Evolutionary conservation across 805 yeast genomes (phyloP).

Genomic region (Candida ascalaphidarum): DNA sequence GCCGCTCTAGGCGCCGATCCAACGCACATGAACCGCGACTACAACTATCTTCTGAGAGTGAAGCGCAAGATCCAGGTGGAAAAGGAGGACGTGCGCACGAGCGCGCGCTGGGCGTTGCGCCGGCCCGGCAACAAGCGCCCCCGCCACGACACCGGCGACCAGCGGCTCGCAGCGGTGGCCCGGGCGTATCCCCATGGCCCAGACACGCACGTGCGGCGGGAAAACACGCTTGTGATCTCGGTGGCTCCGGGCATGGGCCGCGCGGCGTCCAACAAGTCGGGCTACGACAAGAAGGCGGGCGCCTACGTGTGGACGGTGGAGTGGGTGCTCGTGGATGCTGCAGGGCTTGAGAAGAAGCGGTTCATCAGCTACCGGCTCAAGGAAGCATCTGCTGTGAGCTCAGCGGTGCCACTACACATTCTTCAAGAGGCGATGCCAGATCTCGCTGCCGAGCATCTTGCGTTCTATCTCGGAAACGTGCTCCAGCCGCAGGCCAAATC

Average conservation of each 20-base stretch:
- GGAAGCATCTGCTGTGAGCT: constrained; percentile 26
- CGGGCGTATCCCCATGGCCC: constrained; percentile 18
- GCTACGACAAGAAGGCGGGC: constrained; percentile 56
- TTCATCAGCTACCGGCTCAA: constrained; percentile 36
- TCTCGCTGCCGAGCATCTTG: constrained; percentile 16
- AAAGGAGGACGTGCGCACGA: constrained; percentile 38
- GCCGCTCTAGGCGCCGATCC: constrained; percentile 30
- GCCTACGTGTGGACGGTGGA: constrained; percentile 75
- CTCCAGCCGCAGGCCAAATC: constrained; percentile 13
- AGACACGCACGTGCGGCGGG: constrained; percentile 27
- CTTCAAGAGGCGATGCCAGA: constrained; percentile 10
- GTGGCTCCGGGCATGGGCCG: constrained; percentile 74
- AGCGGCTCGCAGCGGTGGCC: constrained; percentile 12
- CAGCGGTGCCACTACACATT: constrained; percentile 33
- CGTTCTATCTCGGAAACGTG: constrained; percentile 26
- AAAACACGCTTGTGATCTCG: constrained; percentile 58
- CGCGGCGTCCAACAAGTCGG: constrained; percentile 52
- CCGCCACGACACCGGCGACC: constrained; percentile 10
- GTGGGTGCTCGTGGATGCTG: constrained; percentile 42
- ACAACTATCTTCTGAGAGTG: constrained; percentile 57
- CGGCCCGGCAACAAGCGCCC: constrained; percentile 9
- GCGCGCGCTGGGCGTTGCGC: constrained; percentile 36
- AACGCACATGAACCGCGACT: constrained; percentile 68
- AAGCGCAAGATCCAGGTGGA: constrained; percentile 55
- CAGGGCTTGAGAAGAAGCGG: constrained; percentile 15